Base-by-base conservation (phyloP, 1,139 yeast genomes). In the Debaryomycetaceae sp. region DNA sequence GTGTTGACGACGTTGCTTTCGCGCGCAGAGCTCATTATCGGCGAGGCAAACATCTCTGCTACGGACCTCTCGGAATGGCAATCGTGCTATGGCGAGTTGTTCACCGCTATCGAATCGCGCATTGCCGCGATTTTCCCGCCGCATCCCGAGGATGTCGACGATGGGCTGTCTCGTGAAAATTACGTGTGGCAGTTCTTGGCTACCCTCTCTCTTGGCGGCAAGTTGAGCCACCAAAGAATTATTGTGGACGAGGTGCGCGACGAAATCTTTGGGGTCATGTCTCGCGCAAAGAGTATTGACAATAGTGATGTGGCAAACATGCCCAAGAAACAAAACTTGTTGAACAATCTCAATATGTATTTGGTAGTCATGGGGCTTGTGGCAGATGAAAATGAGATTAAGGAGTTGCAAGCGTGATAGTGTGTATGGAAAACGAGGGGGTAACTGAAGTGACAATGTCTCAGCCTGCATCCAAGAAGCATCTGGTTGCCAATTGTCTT, bases 111-210 rank as follows among this genome's bases (percentile, higher is more conserved):
- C 38, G 93, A 85, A 53, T 83, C 87, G 15, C 76, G 85, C 51
- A 67, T 90, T 33, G 65, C 79, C 3, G 64, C 75, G 16, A 73
- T 87, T 31, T 87, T 90, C 78, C 96, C 97, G 30, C 86, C 90
- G 28, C 62, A 63, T 31, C 60, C 59, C 16, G 60, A 55, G 30
- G 66, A 64, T 35, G 49, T 50, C 10, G 80, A 72, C 36, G 95
- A 83, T 47, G 87, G 79, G 39, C 73, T 93, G 0, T 47, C 58
- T 2, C 53, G 58, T 32, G 68, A 61, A 38, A 64, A 64, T 42
- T 86, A 87, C 46, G 87, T 86, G 28, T 90, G 98, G 98, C 97
- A 90, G 59, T 87, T 90, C 49, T 69, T 90, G 55, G 98, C 98
- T 22, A 81, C 95, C 11, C 68, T 90, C 36, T 92, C 97, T 0